phyloP scores from a whole-genome alignment of 1,284 basidiomycete genomes.

The Fomitiporia mediterranea region DNA sequence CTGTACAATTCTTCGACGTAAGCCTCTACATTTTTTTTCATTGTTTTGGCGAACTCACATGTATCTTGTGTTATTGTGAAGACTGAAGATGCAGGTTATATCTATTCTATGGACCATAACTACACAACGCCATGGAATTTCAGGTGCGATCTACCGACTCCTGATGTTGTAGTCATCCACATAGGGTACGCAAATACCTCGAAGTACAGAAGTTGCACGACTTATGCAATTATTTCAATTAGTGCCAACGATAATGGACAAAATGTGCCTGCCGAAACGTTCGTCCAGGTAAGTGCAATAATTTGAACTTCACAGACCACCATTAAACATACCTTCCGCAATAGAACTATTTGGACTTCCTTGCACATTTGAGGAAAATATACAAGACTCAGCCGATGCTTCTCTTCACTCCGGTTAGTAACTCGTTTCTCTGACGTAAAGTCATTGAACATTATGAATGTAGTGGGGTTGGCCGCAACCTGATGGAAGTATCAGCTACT shows the following conservation, averaged over 20 bases:
- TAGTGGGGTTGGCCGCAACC: slow-evolving; percentile 56
- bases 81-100: slow-evolving; percentile 56
- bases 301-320: neutral
- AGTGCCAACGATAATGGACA: slow-evolving; percentile 36
- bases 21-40: no score
- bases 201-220: neutral
- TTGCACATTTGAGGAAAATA: slow-evolving; percentile 39
- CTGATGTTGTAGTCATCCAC: slow-evolving; percentile 51
- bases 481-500: slow-evolving; percentile 42
- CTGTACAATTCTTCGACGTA: slow-evolving; percentile 46
- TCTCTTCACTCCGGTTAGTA: slow-evolving; percentile 47
- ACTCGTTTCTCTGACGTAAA: neutral
- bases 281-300: slow-evolving; percentile 36
- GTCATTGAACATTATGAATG: neutral
- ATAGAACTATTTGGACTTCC: slow-evolving; percentile 36
- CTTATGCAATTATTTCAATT: neutral
- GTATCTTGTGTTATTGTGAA: slow-evolving; percentile 24
- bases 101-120: slow-evolving; percentile 50
- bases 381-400: slow-evolving; percentile 47
- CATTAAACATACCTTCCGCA: neutral
- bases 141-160: slow-evolving; percentile 37
- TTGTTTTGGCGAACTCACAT: no score
- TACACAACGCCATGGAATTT: slow-evolving; percentile 59
- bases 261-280: slow-evolving; percentile 39
- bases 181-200: slow-evolving; percentile 40